phyloP scores from a whole-genome alignment of 164 flowering plant species.

The Cinnamomum chago region DNA sequence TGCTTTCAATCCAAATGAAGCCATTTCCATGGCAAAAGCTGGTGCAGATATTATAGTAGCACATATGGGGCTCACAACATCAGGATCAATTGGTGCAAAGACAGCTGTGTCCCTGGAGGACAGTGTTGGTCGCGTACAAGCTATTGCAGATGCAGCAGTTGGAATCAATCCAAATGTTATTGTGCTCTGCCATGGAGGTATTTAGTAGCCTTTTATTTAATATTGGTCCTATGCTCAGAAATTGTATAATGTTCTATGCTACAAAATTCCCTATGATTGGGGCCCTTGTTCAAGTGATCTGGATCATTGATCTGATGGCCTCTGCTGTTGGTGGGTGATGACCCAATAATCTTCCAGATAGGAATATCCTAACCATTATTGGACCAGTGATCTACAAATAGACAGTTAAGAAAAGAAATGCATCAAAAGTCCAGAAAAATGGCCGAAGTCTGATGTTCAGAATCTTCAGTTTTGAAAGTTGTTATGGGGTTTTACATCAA shows the following conservation, averaged over 20 bases:
- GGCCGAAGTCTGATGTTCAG: no score
- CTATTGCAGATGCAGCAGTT: slow-evolving; percentile 85
- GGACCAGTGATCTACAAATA: no score
- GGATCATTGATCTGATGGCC: neutral
- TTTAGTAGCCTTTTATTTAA: neutral
- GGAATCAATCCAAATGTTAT: slow-evolving; percentile 61
- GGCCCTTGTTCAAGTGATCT: no score
- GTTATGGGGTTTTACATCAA: no score
- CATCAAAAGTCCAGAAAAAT: no score
- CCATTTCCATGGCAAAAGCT: slow-evolving; percentile 82
- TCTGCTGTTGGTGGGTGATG: neutral
- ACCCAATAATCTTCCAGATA: neutral
- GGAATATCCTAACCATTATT: neutral
- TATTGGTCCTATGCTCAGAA: neutral
- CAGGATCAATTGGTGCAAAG: slow-evolving; percentile 95
- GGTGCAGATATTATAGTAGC: slow-evolving; percentile 97
- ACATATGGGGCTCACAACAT: slow-evolving; percentile 94
- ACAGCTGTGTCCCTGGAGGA: slow-evolving; percentile 76
- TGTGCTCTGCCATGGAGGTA: slow-evolving; percentile 98
- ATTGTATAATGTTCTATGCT: no score
- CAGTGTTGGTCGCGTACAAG: slow-evolving; percentile 76
- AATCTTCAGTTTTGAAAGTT: no score
- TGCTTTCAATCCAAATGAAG: slow-evolving; percentile 81
- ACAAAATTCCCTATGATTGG: neutral
- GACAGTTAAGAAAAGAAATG: no score